Conservation (phyloP, 441 rosid genomes). For the Syzygium syzygioides region DNA sequence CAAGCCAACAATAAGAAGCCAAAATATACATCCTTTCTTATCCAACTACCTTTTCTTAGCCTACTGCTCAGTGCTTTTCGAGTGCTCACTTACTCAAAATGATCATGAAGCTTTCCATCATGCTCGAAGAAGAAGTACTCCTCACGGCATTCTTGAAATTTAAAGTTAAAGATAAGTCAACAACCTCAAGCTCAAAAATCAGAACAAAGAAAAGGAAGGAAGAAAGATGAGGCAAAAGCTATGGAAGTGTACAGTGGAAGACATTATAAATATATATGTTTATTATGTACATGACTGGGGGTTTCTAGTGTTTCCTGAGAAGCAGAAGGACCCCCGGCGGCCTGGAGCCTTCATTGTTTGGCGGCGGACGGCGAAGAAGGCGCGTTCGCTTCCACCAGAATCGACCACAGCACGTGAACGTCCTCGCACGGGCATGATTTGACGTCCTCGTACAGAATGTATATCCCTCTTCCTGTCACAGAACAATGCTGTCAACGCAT, state of each 20-base stretch:
- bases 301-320: slow-evolving; percentile 1
- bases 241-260: background rate
- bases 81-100: background rate
- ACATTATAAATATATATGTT: slow-evolving; percentile 25
- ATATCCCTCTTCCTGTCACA: slow-evolving; percentile 82
- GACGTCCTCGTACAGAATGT: slow-evolving; percentile 85
- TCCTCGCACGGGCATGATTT: slow-evolving; percentile 91
- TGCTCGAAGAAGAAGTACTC: background rate
- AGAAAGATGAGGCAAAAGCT: slow-evolving; percentile 1
- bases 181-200: background rate
- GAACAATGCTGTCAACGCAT: background rate
- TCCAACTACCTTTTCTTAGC: background rate
- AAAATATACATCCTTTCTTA: background rate
- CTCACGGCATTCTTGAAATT: background rate
- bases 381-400: slow-evolving; percentile 60
- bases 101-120: background rate
- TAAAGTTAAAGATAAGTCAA: background rate
- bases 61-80: background rate
- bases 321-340: background rate
- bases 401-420: slow-evolving; percentile 89
- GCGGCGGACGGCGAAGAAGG: slow-evolving; percentile 32
- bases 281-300: slow-evolving; percentile 25
- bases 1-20: slow-evolving; percentile 25
- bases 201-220: background rate
- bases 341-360: slow-evolving; percentile 29